Evolutionary conservation across 306 rosid genomes (phyloP).

Genomic region (Quercus rubra): DNA sequence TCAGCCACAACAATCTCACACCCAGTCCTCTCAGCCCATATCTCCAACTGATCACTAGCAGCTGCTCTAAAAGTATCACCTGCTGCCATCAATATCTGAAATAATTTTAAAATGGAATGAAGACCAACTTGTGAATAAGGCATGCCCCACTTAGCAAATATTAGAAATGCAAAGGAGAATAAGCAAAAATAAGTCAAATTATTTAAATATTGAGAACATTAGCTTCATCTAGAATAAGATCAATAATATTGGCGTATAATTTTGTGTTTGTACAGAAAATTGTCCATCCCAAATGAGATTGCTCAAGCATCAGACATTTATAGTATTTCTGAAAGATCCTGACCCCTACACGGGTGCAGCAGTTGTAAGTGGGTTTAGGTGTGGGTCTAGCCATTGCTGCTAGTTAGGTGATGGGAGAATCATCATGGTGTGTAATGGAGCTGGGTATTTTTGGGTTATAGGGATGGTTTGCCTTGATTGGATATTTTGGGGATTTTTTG

Average conservation of each 20-base stretch:
- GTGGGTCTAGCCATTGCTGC: too few relatives aligned
- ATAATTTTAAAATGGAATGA: slow-evolving; percentile 30
- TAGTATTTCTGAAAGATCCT: neutral
- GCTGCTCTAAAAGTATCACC: slow-evolving; percentile 99
- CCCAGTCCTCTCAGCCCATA: slow-evolving; percentile 97
- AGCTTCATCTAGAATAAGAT: neutral
- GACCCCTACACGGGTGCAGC: neutral
- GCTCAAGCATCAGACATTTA: neutral
- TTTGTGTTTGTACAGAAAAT: neutral
- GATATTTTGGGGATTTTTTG: too few relatives aligned
- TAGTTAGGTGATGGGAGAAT: too few relatives aligned
- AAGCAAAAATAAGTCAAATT: neutral
- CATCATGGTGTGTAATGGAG: too few relatives aligned
- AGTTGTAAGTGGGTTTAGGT: neutral
- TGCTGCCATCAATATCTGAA: slow-evolving; percentile 89
- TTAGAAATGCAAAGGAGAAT: neutral
- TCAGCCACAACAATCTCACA: slow-evolving; percentile 94
- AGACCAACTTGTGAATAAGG: slow-evolving; percentile 1
- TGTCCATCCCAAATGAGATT: neutral
- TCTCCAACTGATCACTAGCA: slow-evolving; percentile 95
- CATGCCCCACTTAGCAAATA: neutral
- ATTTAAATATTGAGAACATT: neutral
- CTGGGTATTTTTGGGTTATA: too few relatives aligned
- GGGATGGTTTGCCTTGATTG: too few relatives aligned
- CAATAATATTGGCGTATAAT: neutral